Evolutionary conservation across 345 rosid genomes (phyloP).

Genomic region (Brassica carinata): DNA sequence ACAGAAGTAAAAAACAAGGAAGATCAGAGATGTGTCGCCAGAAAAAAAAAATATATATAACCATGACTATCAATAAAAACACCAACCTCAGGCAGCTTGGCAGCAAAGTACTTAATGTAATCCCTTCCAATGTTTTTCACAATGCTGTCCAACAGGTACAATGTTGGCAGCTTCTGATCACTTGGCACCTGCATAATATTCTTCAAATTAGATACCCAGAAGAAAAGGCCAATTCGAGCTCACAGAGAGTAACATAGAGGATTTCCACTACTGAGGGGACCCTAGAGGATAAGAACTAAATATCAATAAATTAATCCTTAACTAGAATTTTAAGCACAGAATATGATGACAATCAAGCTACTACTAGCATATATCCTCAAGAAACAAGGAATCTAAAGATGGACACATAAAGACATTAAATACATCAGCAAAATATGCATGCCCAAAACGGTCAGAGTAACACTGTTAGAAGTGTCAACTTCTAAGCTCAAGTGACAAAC

Average conservation of each 20-base stretch:
- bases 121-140: constrained; percentile 96
- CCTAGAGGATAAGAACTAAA: neutral
- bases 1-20: constrained; percentile 8
- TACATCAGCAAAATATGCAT: neutral
- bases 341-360: constrained; percentile 19
- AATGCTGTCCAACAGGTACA: constrained; percentile 98
- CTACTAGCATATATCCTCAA: neutral
- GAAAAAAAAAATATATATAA: neutral
- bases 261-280: neutral
- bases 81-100: constrained; percentile 84
- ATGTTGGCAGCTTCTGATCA: constrained; percentile 97
- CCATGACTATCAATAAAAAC: constrained; percentile 29
- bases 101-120: constrained; percentile 84
- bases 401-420: constrained; percentile 1
- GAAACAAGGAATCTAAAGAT: constrained; percentile 6
- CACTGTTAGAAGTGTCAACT: neutral
- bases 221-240: constrained; percentile 1
- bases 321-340: neutral
- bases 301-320: neutral
- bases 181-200: constrained; percentile 89
- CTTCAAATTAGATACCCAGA: constrained; percentile 47
- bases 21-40: constrained; percentile 4
- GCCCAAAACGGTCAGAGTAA: constrained; percentile 5
- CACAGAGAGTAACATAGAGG: neutral
- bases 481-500: constrained; percentile 9